Evolutionary conservation across 495 filamentous ascomycete species (phyloP).

Genomic region (Hyaloscypha variabilis): DNA sequence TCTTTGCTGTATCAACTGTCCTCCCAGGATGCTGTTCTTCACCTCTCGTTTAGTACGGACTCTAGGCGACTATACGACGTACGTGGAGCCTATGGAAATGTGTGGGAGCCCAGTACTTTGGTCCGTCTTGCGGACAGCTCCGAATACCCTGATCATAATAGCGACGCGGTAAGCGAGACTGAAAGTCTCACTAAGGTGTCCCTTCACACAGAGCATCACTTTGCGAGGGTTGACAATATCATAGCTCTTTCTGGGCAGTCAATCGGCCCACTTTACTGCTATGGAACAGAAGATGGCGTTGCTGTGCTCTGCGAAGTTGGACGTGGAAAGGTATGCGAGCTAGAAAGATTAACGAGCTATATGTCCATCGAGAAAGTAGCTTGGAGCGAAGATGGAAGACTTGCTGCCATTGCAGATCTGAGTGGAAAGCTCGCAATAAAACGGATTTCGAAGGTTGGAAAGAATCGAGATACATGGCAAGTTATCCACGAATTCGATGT

Average conservation of each 20-base stretch:
- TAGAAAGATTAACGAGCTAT: neutral
- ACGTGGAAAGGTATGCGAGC: neutral
- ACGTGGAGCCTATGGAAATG: neutral
- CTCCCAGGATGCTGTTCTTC: neutral
- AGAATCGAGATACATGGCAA: too few relatives aligned
- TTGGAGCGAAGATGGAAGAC: neutral
- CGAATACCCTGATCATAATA: neutral
- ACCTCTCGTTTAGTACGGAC: neutral
- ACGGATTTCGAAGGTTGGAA: neutral
- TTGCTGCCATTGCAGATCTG: neutral
- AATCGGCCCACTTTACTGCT: neutral
- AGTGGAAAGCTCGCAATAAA: neutral
- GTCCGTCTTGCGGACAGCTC: neutral
- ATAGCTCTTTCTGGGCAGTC: neutral
- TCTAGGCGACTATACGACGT: neutral
- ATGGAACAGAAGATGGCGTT: neutral
- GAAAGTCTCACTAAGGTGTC: neutral
- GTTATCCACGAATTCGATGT: too few relatives aligned
- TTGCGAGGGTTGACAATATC: neutral
- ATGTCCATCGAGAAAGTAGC: neutral
- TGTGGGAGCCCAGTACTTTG: neutral
- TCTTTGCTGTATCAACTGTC: constrained; percentile 26
- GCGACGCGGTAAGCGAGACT: neutral
- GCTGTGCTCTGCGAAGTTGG: neutral
- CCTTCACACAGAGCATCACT: neutral